Conservation (phyloP, 2,329 filamentous ascomycete species). For the Colletotrichum neosansevieriae region DNA sequence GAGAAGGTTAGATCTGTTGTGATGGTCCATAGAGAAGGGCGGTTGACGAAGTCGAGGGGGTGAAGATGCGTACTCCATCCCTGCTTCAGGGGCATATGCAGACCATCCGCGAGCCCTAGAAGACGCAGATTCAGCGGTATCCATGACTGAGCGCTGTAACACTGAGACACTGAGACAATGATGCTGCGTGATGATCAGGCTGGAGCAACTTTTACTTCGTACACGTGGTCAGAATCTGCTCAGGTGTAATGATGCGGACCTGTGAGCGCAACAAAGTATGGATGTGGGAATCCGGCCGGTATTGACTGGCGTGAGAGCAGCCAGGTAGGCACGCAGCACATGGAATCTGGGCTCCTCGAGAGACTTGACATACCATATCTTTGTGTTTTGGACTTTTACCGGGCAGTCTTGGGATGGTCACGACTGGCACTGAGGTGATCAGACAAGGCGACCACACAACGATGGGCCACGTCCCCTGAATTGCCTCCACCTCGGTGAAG, state of each 20-base stretch:
- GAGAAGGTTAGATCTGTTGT: background rate
- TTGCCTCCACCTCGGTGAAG: background rate
- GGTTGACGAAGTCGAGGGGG: background rate
- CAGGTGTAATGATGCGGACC: too few species aligned
- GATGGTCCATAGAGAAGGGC: background rate
- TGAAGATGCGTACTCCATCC: slow-evolving; percentile 10
- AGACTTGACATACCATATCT: too few species aligned
- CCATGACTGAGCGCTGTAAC: slow-evolving; percentile 5
- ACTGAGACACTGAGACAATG: slow-evolving; percentile 26
- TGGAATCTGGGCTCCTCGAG: too few species aligned
- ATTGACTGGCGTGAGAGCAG: too few species aligned
- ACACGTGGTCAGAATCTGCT: background rate
- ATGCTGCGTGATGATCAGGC: slow-evolving; percentile 3
- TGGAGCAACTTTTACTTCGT: background rate
- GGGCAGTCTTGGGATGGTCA: too few species aligned
- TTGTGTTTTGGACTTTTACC: too few species aligned
- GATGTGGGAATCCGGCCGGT: too few species aligned
- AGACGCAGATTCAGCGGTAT: background rate
- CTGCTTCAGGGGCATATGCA: slow-evolving; percentile 8
- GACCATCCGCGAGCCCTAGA: background rate
- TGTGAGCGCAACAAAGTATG: too few species aligned
- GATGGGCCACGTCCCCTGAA: too few species aligned
- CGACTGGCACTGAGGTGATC: too few species aligned
- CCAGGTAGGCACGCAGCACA: too few species aligned
- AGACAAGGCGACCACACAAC: too few species aligned